phyloP scores from a whole-genome alignment of 192 early-diverging fungal species.

The Backusella liffmaniae region DNA sequence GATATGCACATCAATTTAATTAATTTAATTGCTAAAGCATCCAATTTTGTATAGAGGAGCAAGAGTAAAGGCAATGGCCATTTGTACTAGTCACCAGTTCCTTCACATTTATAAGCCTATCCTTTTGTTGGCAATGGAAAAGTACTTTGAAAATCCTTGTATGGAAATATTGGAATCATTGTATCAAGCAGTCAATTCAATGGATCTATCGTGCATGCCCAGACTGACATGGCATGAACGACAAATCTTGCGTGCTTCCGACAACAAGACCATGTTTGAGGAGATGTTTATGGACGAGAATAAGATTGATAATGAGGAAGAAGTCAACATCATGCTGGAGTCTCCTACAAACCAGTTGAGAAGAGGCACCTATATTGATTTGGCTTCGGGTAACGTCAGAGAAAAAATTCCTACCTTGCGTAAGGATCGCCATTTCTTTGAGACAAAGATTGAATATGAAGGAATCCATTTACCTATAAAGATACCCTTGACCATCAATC shows the following conservation, averaged over 20 bases:
- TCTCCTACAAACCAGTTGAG: conserved; percentile 17
- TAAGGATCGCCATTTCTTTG: conserved; percentile 86
- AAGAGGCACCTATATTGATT: conserved; percentile 50
- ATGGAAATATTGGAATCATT: conserved; percentile 74
- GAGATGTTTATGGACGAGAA: conserved; percentile 62
- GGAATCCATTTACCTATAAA: conserved; percentile 84
- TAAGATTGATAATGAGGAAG: not conserved
- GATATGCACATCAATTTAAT: not conserved
- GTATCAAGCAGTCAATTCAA: conserved; percentile 79
- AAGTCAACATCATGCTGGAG: conserved; percentile 14
- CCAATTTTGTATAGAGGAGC: conserved; percentile 64
- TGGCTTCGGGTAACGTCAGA: conserved; percentile 41
- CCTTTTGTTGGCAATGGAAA: conserved; percentile 85
- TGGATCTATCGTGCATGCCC: conserved; percentile 82
- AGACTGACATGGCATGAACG: conserved; percentile 72
- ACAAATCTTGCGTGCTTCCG: conserved; percentile 77
- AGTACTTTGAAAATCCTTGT: conserved; percentile 81
- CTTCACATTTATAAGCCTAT: conserved; percentile 91
- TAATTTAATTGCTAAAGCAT: not conserved
- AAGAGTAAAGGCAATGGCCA: conserved; percentile 90
- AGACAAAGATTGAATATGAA: conserved; percentile 80
- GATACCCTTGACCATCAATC: conserved; percentile 81
- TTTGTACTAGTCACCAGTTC: conserved; percentile 85
- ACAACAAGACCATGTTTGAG: conserved; percentile 82
- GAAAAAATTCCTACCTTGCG: conserved; percentile 49